Evolutionary conservation across 176 grass and related monocot species (phyloP), one percentile per base, ranked within the genome.

Genomic region (Phyllostachys edulis): DNA sequence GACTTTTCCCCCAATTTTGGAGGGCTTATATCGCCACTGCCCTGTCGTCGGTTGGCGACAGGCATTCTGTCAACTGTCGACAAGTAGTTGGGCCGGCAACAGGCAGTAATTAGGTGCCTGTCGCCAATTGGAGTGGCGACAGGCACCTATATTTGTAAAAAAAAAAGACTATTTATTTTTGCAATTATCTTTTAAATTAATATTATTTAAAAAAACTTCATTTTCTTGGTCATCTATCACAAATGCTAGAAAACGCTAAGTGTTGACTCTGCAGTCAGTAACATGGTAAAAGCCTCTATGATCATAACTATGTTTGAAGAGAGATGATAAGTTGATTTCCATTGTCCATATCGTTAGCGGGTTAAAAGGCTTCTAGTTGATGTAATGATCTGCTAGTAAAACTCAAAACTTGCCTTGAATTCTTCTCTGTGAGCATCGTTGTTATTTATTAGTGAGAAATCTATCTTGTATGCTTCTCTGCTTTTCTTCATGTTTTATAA

Each of bases 401-500:
- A 41, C 40, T 73, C 17, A 27, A 62, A 72, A 82, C 37, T 82
- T 82, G 54, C 15, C 16, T 61, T 46, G 11, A 82, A 82, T 16
- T 71, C 52, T 70, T 20, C 5, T 40, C 16, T 10, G 21, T 71
- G 13, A 69, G 63, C 67, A 52, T 72, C 36, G 73, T 65, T 51
- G 66, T 72, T 59, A 55, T 75, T 26, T 29, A 57, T 37, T 74
- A 23, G 51, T 26, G 21, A 20, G 6, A 38, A 67, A 67, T 40
- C 5, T 89, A 57, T 37, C 9, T 73, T 89, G 61, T 80, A 41
- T 50, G 60, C 7, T 26, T 80, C 9, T 82, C 45, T 78, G 39
- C 50, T 50, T 59, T 27, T 80, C 18, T 71, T 69, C 56, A 83
- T 73, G 20, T 23, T 87, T 79, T 85, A 42, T 52, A 55, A 40